Conservation (phyloP, 2,329 filamentous ascomycete genomes). For the Beauveria rudraprayagi region DNA sequence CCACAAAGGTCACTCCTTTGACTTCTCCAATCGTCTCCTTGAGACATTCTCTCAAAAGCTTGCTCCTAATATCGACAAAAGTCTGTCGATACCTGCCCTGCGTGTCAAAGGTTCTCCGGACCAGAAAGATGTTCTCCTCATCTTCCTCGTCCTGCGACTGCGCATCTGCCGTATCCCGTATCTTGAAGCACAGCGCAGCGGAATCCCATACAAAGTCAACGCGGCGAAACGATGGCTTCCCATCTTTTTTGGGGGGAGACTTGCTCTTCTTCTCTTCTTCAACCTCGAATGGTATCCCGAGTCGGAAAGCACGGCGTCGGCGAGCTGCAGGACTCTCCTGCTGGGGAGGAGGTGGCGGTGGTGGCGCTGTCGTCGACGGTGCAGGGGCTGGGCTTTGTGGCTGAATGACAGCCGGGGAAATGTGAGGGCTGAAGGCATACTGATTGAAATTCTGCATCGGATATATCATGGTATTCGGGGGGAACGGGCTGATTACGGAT, state of each 20-base stretch:
- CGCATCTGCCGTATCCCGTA: conserved; percentile 45
- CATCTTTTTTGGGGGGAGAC: conserved; percentile 14
- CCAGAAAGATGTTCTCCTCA: conserved; percentile 74
- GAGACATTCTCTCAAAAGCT: conserved; percentile 59
- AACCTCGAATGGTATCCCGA: background rate
- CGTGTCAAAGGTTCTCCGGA: conserved; percentile 75
- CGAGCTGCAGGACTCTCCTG: background rate
- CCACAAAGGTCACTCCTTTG: conserved; percentile 62
- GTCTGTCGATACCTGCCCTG: conserved; percentile 71
- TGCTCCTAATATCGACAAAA: conserved; percentile 78
- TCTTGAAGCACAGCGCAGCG: conserved; percentile 40
- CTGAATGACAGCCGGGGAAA: background rate
- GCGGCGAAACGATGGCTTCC: conserved; percentile 36
- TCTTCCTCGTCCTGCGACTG: conserved; percentile 45
- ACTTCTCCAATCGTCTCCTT: conserved; percentile 30
- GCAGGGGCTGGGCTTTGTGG: background rate
- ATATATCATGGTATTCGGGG: background rate
- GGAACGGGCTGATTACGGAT: background rate
- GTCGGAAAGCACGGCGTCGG: background rate
- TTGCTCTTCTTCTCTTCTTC: conserved; percentile 18
- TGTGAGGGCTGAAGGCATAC: background rate
- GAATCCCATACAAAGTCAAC: conserved; percentile 49
- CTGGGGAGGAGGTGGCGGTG: conserved; percentile 1
- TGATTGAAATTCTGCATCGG: background rate
- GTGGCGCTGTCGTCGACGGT: background rate